phyloP scores from a whole-genome alignment of 2,329 filamentous ascomycete genomes.

The Metarhizium robertsii region DNA sequence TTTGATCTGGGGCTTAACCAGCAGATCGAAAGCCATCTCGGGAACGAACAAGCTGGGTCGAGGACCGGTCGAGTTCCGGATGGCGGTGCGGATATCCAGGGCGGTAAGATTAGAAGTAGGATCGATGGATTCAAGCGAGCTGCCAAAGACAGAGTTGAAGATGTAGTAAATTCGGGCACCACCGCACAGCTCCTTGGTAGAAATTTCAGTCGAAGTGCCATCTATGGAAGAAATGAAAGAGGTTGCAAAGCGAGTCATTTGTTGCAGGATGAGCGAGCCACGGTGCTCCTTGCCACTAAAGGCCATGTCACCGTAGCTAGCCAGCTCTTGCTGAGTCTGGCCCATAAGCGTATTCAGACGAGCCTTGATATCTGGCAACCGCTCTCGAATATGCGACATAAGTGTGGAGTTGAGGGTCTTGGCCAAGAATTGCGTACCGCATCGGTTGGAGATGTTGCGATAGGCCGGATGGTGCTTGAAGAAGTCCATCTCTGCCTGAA shows the following conservation, averaged over 20 bases:
- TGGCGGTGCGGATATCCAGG: conserved; percentile 91
- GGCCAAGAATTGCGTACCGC: conserved; percentile 87
- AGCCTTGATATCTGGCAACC: conserved; percentile 95
- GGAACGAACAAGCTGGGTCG: conserved; percentile 94
- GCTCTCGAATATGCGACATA: conserved; percentile 93
- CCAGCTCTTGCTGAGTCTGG: conserved; percentile 97
- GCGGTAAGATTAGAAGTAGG: conserved; percentile 92
- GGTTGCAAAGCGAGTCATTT: conserved; percentile 96
- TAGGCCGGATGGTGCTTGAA: conserved; percentile 97
- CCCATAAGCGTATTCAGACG: conserved; percentile 97
- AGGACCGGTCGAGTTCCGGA: conserved; percentile 94
- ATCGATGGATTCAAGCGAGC: conserved; percentile 90
- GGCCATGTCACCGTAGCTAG: conserved; percentile 94
- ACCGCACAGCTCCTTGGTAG: conserved; percentile 93
- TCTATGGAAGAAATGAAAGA: conserved; percentile 98
- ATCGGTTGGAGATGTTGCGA: conserved; percentile 86
- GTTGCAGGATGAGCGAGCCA: conserved; percentile 86
- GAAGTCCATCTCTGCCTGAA: conserved; percentile 85
- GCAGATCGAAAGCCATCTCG: conserved; percentile 91
- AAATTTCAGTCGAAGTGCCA: conserved; percentile 96
- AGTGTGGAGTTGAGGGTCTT: conserved; percentile 92
- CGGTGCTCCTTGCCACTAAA: conserved; percentile 96
- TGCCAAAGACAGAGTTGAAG: conserved; percentile 97
- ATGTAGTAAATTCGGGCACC: conserved; percentile 97
- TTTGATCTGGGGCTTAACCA: conserved; percentile 98